Evolutionary conservation across 495 filamentous ascomycete genomes (phyloP), one percentile per base, ranked within the genome.

Genomic region (Penicillium paxilli): DNA sequence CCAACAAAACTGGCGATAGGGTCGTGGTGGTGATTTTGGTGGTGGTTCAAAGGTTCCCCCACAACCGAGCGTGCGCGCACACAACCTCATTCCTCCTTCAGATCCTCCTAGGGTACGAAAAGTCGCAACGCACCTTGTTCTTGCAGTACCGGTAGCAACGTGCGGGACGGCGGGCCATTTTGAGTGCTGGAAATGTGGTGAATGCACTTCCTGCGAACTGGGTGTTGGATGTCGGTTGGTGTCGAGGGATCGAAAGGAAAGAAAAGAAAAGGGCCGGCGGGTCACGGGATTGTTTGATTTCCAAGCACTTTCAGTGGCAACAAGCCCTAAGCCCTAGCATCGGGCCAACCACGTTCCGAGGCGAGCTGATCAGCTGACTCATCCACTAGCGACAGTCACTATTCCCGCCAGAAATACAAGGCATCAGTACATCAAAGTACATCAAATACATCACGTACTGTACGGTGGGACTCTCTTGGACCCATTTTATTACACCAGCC

Each of bases 141-240:
- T 98, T 98, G 91, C 94, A 98, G 87, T 98, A 98, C 77, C 94
- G 92, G 87, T 98, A 98, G 81, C 94, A 98, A 81, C 95, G 85
- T 64, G 94, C 94, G 66, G 94, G 94, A 83, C 94, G 90, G 75
- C 94, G 89, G 71, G 94, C 94, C 94, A 98, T 98, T 79, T 85
- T 89, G 86, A 86, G 77, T 79, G 80, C 73, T 85, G 80, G 75
- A 73, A 74, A 69, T 74, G 73, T 73, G 74, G 72, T 70, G 66
- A 75, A 66, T 80, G 75, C 74, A 74, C 73, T 80, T 79, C 75
- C 65, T 80, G 76, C 72, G 73, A 79, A 78, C 74, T 63, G 58
- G 60, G 62, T 65, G 60, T 60, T 57, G 65, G 61, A 65, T 72
- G 71, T 75, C 67, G 68, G 61, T 66, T 47, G 68, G 68, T 70